Conservation (phyloP, 768 basidiomycete species). For the Dendrothele bispora region DNA sequence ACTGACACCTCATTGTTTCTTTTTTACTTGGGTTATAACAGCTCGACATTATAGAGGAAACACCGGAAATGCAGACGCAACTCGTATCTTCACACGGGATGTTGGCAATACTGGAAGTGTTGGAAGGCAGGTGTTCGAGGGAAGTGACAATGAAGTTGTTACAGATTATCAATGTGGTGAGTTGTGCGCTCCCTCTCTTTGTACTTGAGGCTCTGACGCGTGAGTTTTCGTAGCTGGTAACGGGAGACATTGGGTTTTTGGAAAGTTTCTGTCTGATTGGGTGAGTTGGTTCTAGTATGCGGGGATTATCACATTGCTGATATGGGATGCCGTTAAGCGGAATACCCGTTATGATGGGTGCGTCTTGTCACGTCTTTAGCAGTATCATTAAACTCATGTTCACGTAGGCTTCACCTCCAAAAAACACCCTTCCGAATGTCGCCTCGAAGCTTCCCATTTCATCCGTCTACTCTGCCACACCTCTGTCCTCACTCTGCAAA, state of each 20-base stretch:
- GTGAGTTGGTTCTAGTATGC: slow-evolving; percentile 33
- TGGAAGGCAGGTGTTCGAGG: slow-evolving; percentile 83
- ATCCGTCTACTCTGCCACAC: slow-evolving; percentile 90
- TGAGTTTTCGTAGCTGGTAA: slow-evolving; percentile 49
- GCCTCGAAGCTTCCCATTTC: slow-evolving; percentile 94
- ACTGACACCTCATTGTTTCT: slow-evolving; percentile 3
- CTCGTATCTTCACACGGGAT: slow-evolving; percentile 93
- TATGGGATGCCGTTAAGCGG: slow-evolving; percentile 49
- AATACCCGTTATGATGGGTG: slow-evolving; percentile 94
- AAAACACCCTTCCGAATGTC: slow-evolving; percentile 89
- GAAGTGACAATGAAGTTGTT: slow-evolving; percentile 86
- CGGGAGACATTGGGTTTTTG: slow-evolving; percentile 76
- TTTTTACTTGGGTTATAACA: slow-evolving; percentile 25
- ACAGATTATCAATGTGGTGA: slow-evolving; percentile 86
- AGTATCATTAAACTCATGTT: no score
- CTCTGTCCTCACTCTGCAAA: slow-evolving; percentile 91
- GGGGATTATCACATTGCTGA: not conserved
- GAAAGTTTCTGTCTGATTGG: slow-evolving; percentile 96
- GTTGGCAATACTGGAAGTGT: slow-evolving; percentile 90
- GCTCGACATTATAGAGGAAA: slow-evolving; percentile 75
- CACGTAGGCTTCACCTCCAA: slow-evolving; percentile 85
- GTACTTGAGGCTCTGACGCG: slow-evolving; percentile 32
- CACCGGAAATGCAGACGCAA: slow-evolving; percentile 84
- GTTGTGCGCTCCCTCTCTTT: slow-evolving; percentile 25
- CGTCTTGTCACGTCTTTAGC: not conserved